A percentile compares a stretch with the other conserved stretches of the same genome.
Evolutionary conservation across 441 rosid species (phyloP).

Genomic region (Populus hybrid): DNA sequence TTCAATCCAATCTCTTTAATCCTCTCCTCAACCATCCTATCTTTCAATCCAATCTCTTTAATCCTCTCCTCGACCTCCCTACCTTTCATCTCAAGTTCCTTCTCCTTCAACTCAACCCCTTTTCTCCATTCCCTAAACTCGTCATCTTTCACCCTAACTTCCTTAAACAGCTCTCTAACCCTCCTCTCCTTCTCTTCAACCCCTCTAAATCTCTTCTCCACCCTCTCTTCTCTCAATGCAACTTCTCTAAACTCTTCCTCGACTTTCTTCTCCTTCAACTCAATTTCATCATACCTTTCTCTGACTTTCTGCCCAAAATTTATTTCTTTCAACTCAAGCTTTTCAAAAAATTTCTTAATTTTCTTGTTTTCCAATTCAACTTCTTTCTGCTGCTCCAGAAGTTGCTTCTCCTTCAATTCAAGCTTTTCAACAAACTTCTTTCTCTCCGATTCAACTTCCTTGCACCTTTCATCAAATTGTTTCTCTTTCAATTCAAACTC

Average conservation of each 20-base stretch:
- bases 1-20: not conserved
- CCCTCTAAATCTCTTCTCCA: conserved; percentile 5
- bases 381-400: not conserved
- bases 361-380: not conserved
- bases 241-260: not conserved
- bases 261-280: not conserved
- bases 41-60: not conserved
- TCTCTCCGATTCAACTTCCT: not conserved
- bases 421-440: not conserved
- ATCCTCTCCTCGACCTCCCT: too few species aligned
- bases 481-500: too few species aligned
- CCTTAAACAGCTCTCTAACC: not conserved
- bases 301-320: not conserved
- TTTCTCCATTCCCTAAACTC: too few species aligned
- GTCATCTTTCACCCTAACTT: conserved; percentile 13
- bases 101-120: too few species aligned
- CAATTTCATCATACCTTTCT: not conserved
- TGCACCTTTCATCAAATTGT: not conserved
- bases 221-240: not conserved
- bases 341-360: too few species aligned
- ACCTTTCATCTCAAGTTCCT: too few species aligned
- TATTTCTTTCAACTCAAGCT: not conserved
- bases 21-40: not conserved
- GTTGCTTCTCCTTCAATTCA: not conserved
- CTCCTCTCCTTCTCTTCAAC: conserved; percentile 6